Evolutionary conservation across 805 yeast species (phyloP), one percentile per base, ranked within the genome.

Genomic region (Zygosaccharomyces lentus): DNA sequence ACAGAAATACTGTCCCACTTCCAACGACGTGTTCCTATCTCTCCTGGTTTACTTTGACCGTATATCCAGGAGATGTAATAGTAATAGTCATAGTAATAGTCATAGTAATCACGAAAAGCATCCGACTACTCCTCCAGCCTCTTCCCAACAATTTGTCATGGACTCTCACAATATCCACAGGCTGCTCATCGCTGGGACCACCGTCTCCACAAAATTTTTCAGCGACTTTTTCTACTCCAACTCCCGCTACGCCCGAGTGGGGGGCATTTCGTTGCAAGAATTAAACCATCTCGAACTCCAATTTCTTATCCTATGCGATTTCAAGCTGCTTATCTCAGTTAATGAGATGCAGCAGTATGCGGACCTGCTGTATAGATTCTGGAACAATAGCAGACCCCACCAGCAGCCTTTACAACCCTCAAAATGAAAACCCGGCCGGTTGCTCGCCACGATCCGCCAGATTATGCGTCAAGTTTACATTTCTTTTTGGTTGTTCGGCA

Each of bases 1-100:
- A 24, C 78, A 91, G 63, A 91, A 91, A 67, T 93, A 93, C 68
- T 93, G 99, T 65, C 98, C 99, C 0, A 93, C 93, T n/a, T 90
- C 99, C 2, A 91, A 91, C 66, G 98, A 93, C 64, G 98, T 93
- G 27, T 93, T 90, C 65, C 70, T 93, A 39, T 83, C 96, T 31
- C 69, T 93, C 29, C 73, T 93, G 57, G 97, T 93, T 25, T 93
- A 93, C 65, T 89, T 93, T 69, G 99, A 93, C 67, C 72, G 98
- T 51, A 88, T 91, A 37, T 93, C 96, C 15, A 87, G 87, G 59
- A 76, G 87, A 51, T 58, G 64, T 52, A 63, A 64, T 43, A 57
- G 52, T 49, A 55, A 37, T 46, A 54, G 57, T 32, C 56, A 51
- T 32, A 59, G 53, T 32, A 41, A 34, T 12, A 39, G 50, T 34